phyloP scores from a whole-genome alignment of 2,329 filamentous ascomycete species.

The Nemania sp. region DNA sequence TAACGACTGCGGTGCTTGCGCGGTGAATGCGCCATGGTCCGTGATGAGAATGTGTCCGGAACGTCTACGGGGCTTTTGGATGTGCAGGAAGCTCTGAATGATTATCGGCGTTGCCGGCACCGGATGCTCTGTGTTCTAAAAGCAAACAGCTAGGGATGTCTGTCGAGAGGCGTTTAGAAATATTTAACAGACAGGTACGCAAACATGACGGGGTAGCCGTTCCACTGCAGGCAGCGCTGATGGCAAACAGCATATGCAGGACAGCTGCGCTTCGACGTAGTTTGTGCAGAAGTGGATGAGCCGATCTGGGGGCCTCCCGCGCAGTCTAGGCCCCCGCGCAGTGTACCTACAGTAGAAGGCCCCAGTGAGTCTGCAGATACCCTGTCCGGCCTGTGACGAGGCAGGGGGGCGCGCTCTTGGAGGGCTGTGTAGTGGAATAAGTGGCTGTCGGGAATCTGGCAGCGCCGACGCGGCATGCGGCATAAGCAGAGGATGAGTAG shows the following conservation, averaged over 20 bases:
- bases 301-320: conserved; percentile 24
- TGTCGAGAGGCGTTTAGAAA: conserved; percentile 7
- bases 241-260: conserved; percentile 23
- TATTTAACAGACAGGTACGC: conserved; percentile 18
- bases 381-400: not conserved
- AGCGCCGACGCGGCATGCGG: not conserved
- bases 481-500: not conserved
- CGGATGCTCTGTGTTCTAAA: not conserved
- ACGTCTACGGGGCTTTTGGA: not conserved
- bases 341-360: not conserved
- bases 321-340: not conserved
- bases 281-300: conserved; percentile 17
- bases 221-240: conserved; percentile 4
- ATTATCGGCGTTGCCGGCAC: conserved; percentile 5
- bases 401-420: not conserved
- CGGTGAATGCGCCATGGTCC: conserved; percentile 36
- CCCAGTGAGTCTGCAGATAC: not conserved
- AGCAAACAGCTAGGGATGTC: conserved; percentile 1
- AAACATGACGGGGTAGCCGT: conserved; percentile 9
- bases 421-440: not conserved
- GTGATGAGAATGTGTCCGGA: not conserved
- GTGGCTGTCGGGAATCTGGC: not conserved
- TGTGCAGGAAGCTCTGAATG: not conserved
- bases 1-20: conserved; percentile 33
- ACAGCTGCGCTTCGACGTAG: conserved; percentile 29